A percentile compares a stretch with the other conserved stretches of the same genome.
These are phyloP conservation scores for Coprinopsis strossmayeri DNA, from an alignment of 768 basidiomycete species.

Conservation along the genomic window DNA sequence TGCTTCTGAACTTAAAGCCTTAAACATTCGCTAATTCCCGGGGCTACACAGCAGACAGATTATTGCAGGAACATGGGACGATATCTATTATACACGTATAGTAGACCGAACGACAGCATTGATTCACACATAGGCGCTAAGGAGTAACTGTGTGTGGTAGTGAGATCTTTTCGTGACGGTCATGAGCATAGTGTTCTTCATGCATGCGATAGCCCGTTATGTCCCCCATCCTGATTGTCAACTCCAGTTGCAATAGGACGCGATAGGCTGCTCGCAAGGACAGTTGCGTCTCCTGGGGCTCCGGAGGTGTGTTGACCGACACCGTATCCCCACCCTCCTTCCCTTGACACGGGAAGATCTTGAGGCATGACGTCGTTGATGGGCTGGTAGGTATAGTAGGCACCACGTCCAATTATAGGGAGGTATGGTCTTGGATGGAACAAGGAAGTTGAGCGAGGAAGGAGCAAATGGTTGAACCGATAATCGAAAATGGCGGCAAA, in stretches of 20 bases:
- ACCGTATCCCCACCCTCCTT: slow-evolving; percentile 39
- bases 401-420: slow-evolving; percentile 16
- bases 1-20: too few species aligned
- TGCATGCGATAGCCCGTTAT: too few species aligned
- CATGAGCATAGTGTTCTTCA: too few species aligned
- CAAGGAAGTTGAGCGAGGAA: slow-evolving; percentile 41
- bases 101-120: too few species aligned
- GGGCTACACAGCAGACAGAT: too few species aligned
- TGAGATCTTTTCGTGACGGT: too few species aligned
- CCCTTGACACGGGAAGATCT: slow-evolving; percentile 35
- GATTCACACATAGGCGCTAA: too few species aligned
- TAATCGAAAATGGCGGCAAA: slow-evolving; percentile 54
- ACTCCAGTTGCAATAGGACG: neutral
- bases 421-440: slow-evolving; percentile 30
- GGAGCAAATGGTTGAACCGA: slow-evolving; percentile 50
- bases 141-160: too few species aligned
- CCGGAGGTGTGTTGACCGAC: slow-evolving; percentile 29
- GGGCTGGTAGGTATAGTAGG: slow-evolving; percentile 31
- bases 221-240: too few species aligned
- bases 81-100: too few species aligned
- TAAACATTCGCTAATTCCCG: too few species aligned
- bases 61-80: too few species aligned
- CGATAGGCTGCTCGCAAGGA: slow-evolving; percentile 8
- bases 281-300: slow-evolving; percentile 38
- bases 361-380: slow-evolving; percentile 19